A percentile compares a stretch with the other conserved stretches of the same genome.
phyloP scores from a whole-genome alignment of 257 asterid species.

The Ballota nigra region DNA sequence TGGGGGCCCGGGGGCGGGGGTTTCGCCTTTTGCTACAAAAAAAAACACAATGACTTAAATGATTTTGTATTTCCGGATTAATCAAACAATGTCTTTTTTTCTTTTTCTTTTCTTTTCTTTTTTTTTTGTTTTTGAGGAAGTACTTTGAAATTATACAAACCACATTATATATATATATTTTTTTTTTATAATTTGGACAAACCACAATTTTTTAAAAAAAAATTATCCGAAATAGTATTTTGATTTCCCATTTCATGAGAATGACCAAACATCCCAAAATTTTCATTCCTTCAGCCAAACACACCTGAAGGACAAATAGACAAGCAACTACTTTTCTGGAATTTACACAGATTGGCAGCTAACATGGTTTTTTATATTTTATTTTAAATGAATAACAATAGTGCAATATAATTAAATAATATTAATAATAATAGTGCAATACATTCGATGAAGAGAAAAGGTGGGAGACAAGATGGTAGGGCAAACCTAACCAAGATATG shows the following conservation, averaged over 20 bases:
- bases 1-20: too few relatives aligned
- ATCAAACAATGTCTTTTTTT: background rate
- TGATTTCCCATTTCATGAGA: too few relatives aligned
- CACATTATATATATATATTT: too few relatives aligned
- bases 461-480: constrained; percentile 25
- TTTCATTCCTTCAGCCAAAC: background rate
- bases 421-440: too few relatives aligned
- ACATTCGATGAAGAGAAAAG: background rate
- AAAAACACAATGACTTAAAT: too few relatives aligned
- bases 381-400: background rate
- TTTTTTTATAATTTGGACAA: background rate
- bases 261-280: background rate
- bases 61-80: too few relatives aligned
- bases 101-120: too few relatives aligned
- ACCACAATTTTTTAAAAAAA: too few relatives aligned
- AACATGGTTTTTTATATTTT: background rate
- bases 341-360: background rate
- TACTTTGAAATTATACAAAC: background rate
- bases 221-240: background rate
- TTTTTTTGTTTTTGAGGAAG: too few relatives aligned
- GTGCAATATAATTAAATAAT: background rate
- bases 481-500: constrained; percentile 14
- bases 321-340: background rate
- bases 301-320: background rate
- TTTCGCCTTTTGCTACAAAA: too few relatives aligned